These are phyloP conservation scores for Xylaria castorea DNA, from an alignment of 495 filamentous ascomycete genomes.

Conservation along the genomic window DNA sequence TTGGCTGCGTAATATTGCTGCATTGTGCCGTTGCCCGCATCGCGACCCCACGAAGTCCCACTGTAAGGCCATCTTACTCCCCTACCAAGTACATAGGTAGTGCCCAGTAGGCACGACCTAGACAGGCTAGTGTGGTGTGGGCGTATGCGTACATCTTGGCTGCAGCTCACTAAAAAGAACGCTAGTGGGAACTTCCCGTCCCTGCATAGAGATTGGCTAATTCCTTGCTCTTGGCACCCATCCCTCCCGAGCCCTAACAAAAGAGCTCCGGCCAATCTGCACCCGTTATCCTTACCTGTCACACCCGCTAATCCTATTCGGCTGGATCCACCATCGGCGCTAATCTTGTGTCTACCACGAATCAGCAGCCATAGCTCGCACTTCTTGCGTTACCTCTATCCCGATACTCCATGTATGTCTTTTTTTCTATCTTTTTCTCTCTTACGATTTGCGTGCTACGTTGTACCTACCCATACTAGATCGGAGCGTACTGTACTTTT, in stretches of 20 bases:
- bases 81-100: neutral
- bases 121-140: slow-evolving; percentile 8
- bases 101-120: neutral
- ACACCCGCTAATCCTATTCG: slow-evolving; percentile 39
- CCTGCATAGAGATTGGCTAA: slow-evolving; percentile 39
- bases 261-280: slow-evolving; percentile 40
- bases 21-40: slow-evolving; percentile 26
- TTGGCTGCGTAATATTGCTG: slow-evolving; percentile 33
- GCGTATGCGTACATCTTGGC: neutral
- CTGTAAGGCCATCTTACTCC: slow-evolving; percentile 2
- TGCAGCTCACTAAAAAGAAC: slow-evolving; percentile 24
- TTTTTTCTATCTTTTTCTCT: slow-evolving; percentile 14
- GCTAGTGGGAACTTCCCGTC: slow-evolving; percentile 42
- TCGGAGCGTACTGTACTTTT: neutral
- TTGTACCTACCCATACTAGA: slow-evolving; percentile 11
- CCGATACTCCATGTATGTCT: slow-evolving; percentile 13
- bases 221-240: slow-evolving; percentile 28
- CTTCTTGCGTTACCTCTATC: slow-evolving; percentile 10
- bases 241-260: slow-evolving; percentile 38
- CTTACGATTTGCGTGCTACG: slow-evolving; percentile 29
- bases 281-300: slow-evolving; percentile 30
- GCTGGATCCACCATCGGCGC: slow-evolving; percentile 39
- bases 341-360: slow-evolving; percentile 34
- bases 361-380: slow-evolving; percentile 31
- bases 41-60: slow-evolving; percentile 21